Conservation (phyloP, 2,329 filamentous ascomycete species). For the Chaetomium strumarium region DNA sequence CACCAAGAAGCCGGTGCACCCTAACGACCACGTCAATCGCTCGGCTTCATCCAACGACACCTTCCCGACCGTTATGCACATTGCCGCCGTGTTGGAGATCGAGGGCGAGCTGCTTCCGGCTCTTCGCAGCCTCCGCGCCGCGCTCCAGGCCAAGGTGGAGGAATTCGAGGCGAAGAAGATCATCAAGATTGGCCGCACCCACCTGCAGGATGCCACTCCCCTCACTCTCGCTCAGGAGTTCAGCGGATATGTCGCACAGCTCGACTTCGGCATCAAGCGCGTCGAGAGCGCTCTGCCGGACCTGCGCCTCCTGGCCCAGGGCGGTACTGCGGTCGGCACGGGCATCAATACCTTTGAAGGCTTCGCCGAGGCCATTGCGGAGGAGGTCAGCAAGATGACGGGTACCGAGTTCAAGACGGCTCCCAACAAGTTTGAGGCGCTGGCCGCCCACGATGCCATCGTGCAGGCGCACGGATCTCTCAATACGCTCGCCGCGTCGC, state of each 20-base stretch:
- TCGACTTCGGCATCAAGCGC: conserved; percentile 84
- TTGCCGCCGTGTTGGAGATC: conserved; percentile 90
- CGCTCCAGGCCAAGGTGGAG: conserved; percentile 82
- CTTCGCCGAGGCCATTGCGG: conserved; percentile 88
- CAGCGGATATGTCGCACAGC: conserved; percentile 92
- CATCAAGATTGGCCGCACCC: conserved; percentile 98
- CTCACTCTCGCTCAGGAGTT: conserved; percentile 96
- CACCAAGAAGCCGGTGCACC: conserved; percentile 96
- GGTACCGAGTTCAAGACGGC: conserved; percentile 91
- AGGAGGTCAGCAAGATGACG: conserved; percentile 87
- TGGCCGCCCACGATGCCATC: conserved; percentile 92
- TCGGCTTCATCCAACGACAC: conserved; percentile 98
- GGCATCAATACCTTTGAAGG: conserved; percentile 97
- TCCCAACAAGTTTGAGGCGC: conserved; percentile 97
- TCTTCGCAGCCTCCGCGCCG: conserved; percentile 72
- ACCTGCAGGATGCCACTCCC: conserved; percentile 95
- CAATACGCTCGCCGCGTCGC: conserved; percentile 84
- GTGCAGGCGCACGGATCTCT: conserved; percentile 90
- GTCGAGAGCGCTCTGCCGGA: conserved; percentile 78
- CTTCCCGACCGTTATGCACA: conserved; percentile 99
- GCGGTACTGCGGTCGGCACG: conserved; percentile 93
- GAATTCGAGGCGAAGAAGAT: conserved; percentile 79
- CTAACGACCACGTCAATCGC: conserved; percentile 99
- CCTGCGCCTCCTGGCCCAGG: conserved; percentile 82
- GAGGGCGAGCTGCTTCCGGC: conserved; percentile 80